These are phyloP conservation scores for Globisporangium camurandrum DNA, from an alignment of 352 stramenopile genomes.

Conservation along the genomic window DNA sequence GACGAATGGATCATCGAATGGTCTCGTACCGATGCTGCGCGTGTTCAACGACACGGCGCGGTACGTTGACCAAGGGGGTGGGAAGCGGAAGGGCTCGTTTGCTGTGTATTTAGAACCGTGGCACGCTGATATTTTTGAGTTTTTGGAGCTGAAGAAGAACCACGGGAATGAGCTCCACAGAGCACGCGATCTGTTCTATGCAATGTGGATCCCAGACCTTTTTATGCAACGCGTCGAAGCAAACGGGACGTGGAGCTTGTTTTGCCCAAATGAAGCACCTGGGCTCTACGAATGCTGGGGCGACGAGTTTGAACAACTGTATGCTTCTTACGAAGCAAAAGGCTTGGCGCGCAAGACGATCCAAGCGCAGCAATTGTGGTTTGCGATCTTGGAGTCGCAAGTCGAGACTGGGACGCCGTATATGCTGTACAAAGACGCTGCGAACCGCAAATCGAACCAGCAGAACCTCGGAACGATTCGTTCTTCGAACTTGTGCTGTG, in stretches of 20 bases:
- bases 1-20: conserved; percentile 98
- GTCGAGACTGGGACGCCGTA: conserved; percentile 99
- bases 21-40: conserved; percentile 99
- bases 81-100: conserved; percentile 97
- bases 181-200: conserved; percentile 98
- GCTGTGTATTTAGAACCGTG: conserved; percentile 99
- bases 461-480: conserved; percentile 99
- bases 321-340: conserved; percentile 94
- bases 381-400: conserved; percentile 97
- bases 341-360: conserved; percentile 94
- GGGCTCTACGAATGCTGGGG: conserved; percentile 92
- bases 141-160: conserved; percentile 98
- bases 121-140: conserved; percentile 98
- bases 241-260: conserved; percentile 96
- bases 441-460: conserved; percentile 99
- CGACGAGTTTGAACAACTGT: conserved; percentile 94
- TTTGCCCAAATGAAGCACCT: conserved; percentile 97
- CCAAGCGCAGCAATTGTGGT: conserved; percentile 98
- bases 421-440: conserved; percentile 99
- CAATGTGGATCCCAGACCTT: conserved; percentile 98
- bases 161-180: conserved; percentile 97
- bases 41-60: conserved; percentile 99
- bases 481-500: conserved; percentile 98
- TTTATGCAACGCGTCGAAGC: conserved; percentile 99
- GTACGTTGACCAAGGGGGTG: conserved; percentile 98